phyloP scores from a whole-genome alignment of 2,329 filamentous ascomycete species.

The Fusarium pseudograminearum region DNA sequence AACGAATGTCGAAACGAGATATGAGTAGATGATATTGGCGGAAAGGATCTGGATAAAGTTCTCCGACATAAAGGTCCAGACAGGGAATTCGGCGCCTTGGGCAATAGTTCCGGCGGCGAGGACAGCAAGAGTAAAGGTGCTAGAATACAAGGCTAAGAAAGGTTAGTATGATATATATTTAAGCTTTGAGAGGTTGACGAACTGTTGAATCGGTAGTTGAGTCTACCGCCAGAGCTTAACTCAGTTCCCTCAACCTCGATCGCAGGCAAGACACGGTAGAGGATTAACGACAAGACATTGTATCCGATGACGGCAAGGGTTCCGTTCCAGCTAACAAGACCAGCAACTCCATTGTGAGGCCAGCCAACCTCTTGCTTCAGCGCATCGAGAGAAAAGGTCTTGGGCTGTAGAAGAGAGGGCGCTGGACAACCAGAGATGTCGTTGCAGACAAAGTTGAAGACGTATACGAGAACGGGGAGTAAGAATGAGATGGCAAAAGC shows the following conservation, averaged over 20 bases:
- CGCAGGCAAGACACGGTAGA: constrained; percentile 83
- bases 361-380: constrained; percentile 87
- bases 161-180: constrained; percentile 32
- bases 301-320: constrained; percentile 80
- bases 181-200: constrained; percentile 44
- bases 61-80: constrained; percentile 94
- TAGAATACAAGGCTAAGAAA: constrained; percentile 76
- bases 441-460: constrained; percentile 89
- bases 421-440: constrained; percentile 92
- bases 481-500: constrained; percentile 82
- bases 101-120: constrained; percentile 79
- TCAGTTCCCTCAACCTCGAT: constrained; percentile 76
- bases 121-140: constrained; percentile 76
- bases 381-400: constrained; percentile 75
- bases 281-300: constrained; percentile 78
- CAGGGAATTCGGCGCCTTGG: constrained; percentile 82
- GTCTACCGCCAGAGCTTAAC: constrained; percentile 76
- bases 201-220: constrained; percentile 88
- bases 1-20: constrained; percentile 78
- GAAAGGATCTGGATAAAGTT: constrained; percentile 91
- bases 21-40: constrained; percentile 82
- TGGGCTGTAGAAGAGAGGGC: constrained; percentile 80
- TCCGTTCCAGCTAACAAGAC: constrained; percentile 76
- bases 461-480: constrained; percentile 82
- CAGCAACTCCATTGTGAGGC: constrained; percentile 76